Conservation (phyloP, 2,329 filamentous ascomycete genomes). For the Pseudocercospora crystallina region DNA sequence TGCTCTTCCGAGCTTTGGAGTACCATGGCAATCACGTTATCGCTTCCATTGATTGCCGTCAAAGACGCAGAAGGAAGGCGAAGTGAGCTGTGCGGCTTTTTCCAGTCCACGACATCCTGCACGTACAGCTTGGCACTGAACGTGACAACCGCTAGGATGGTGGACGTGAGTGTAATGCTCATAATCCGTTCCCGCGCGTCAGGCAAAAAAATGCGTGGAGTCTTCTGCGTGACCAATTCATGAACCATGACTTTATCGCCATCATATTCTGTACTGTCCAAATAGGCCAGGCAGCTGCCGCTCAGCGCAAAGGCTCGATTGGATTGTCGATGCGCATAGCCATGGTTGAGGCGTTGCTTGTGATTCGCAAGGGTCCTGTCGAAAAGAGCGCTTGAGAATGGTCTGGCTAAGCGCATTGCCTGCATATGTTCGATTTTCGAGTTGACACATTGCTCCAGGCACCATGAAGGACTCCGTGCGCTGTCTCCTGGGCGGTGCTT, state of each 20-base stretch:
- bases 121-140: conserved; percentile 16
- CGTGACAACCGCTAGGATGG: conserved; percentile 16
- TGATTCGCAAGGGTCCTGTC: background rate
- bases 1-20: background rate
- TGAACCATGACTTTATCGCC: conserved; percentile 15
- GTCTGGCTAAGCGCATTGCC: conserved; percentile 17
- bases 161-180: conserved; percentile 10
- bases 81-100: background rate
- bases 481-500: conserved; percentile 16
- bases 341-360: background rate
- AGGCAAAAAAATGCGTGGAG: conserved; percentile 1
- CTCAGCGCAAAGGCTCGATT: conserved; percentile 10
- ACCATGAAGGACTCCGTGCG: background rate
- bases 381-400: conserved; percentile 12
- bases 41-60: conserved; percentile 2
- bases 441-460: background rate
- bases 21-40: background rate
- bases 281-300: conserved; percentile 18
- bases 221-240: conserved; percentile 10
- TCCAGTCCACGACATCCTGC: background rate
- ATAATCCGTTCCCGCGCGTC: conserved; percentile 20
- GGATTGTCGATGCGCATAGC: background rate
- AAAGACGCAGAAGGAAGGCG: background rate
- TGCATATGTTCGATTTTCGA: conserved; percentile 16
- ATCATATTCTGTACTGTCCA: conserved; percentile 5